Base-by-base conservation (phyloP, 768 basidiomycete genomes). In the Coprinopsis cinerea region DNA sequence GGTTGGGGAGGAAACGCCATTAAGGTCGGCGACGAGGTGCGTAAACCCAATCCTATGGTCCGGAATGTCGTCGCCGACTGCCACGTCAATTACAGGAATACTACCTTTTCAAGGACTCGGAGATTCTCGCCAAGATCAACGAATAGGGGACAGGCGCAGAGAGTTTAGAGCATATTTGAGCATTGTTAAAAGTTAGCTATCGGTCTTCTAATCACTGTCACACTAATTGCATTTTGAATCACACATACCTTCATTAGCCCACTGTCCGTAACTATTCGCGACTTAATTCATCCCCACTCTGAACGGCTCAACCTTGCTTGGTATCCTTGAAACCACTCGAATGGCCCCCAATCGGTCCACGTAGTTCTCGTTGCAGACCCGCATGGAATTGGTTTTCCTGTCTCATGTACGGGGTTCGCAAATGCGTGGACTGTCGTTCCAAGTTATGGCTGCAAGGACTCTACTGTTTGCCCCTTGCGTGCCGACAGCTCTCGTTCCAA, bases 1-100 rank as follows among this genome's bases (percentile, higher is more conserved):
- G 91, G 90, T 4, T 99, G 95, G 90, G 96, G 96, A 46, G 96
- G 96, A 10, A 93, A 84, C 62, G 66, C 89, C 14, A 92, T 99
- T 69, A 99, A 99, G 72, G 81, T 98, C 42, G 94, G 93, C 34
- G 96, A 98, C 22, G 94, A 97, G 65, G 95, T 92, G 61, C 52
- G 87, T 77, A 10, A 22, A 46, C 30, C 18, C 44, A 32, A 39
- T 40, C 27, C 48, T 41, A 28, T 5, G 45, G 15, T 35, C 7
- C 3, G 47, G 25, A 18, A 47, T 0, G 10, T 23, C 40, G 10
- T 35, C 46, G 22, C 24, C 55, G 46, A 46, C 47, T 53, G 53
- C 41, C 51, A 51, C 47, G 34, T 47, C 30, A 27, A 37, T n/a
- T 17, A 6, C 59, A 97, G 93, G 95, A 99, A 64, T 99, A 88